Evolutionary conservation across 2,329 filamentous ascomycete genomes (phyloP).

Genomic region (Ophiocordyceps robertsii): DNA sequence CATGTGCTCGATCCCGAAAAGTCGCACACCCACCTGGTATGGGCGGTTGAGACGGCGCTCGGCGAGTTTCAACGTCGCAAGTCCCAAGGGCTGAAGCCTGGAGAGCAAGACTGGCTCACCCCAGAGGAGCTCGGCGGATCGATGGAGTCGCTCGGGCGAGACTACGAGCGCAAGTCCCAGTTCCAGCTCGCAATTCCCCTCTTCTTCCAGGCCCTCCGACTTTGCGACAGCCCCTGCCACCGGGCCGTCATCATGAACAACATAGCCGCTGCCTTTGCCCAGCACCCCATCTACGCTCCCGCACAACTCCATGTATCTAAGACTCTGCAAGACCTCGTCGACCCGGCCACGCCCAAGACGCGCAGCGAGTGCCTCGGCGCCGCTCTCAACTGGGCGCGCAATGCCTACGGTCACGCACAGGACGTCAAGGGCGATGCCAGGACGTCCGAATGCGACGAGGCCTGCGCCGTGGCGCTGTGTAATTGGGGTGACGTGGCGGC

Average conservation of each 20-base stretch:
- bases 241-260: conserved; percentile 80
- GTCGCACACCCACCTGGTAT: conserved; percentile 60
- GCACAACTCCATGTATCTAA: conserved; percentile 12
- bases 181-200: conserved; percentile 75
- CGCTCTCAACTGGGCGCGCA: conserved; percentile 65
- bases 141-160: conserved; percentile 61
- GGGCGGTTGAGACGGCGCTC: conserved; percentile 69
- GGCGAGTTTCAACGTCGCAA: conserved; percentile 59
- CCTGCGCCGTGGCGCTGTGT: conserved; percentile 72
- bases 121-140: conserved; percentile 60
- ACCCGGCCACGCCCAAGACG: conserved; percentile 25
- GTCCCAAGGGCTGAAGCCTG: conserved; percentile 52
- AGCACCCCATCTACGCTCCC: conserved; percentile 37
- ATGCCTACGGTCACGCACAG: conserved; percentile 55
- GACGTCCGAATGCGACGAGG: conserved; percentile 68
- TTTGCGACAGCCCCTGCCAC: conserved; percentile 58
- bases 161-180: conserved; percentile 60
- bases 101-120: conserved; percentile 58
- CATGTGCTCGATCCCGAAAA: conserved; percentile 61
- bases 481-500: conserved; percentile 77
- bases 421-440: conserved; percentile 52
- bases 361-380: conserved; percentile 52
- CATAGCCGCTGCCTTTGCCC: conserved; percentile 58
- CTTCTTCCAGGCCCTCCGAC: conserved; percentile 69
- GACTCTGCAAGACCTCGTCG: conserved; percentile 13